Conservation (phyloP, 169 alveolate species). For the Plasmodium falciparum region DNA sequence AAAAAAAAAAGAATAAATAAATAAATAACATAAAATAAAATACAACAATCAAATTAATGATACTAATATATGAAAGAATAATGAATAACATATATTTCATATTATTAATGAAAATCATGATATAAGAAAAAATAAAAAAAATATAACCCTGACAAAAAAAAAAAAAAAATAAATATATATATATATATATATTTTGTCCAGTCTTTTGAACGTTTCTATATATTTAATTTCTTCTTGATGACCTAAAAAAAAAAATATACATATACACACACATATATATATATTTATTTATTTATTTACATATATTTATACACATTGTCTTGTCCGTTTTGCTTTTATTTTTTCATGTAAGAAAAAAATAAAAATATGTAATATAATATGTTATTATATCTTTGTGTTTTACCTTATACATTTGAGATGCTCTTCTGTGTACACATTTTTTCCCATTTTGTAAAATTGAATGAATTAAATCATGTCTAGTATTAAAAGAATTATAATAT, state of each 20-base stretch:
- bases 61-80: too few relatives aligned
- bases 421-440: constrained; percentile 23
- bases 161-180: too few relatives aligned
- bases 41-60: too few relatives aligned
- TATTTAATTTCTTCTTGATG: constrained; percentile 42
- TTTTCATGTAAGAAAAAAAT: not conserved
- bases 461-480: constrained; percentile 14
- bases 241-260: constrained; percentile 16
- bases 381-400: not conserved
- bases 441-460: constrained; percentile 35
- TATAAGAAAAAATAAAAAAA: too few relatives aligned
- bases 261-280: not conserved
- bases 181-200: too few relatives aligned
- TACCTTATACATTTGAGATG: constrained; percentile 34
- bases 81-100: too few relatives aligned
- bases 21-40: too few relatives aligned
- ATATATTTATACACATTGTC: too few relatives aligned
- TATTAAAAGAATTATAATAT: constrained; percentile 5
- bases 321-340: not conserved
- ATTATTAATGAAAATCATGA: too few relatives aligned
- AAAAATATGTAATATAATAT: not conserved
- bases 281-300: not conserved
- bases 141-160: too few relatives aligned
- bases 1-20: too few relatives aligned
- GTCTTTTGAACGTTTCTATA: not conserved